Evolutionary conservation across 352 stramenopile genomes (phyloP).

Genomic region (Pythium vanterpoolii): DNA sequence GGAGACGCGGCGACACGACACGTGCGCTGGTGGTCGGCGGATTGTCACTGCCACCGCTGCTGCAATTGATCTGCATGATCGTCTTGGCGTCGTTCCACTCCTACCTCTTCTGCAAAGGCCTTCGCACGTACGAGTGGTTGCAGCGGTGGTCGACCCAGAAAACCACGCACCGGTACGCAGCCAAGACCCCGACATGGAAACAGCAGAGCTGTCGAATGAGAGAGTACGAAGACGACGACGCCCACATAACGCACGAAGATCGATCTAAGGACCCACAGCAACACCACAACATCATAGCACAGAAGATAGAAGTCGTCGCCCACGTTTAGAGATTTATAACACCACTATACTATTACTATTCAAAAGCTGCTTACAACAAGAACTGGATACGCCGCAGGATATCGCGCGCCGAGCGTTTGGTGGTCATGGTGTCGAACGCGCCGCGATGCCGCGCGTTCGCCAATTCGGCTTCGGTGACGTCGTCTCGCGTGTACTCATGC

Average conservation of each 20-base stretch:
- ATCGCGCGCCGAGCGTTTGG: constrained; percentile 30
- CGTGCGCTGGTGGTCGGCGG: constrained; percentile 16
- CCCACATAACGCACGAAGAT: background rate
- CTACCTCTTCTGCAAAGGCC: constrained; percentile 47
- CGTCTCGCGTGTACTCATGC: constrained; percentile 19
- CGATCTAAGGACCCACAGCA: background rate
- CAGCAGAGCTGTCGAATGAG: background rate
- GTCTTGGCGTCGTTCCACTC: constrained; percentile 58
- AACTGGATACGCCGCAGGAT: constrained; percentile 56
- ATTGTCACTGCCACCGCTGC: constrained; percentile 35
- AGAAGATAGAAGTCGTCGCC: constrained; percentile 9
- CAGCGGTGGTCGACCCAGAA: constrained; percentile 29
- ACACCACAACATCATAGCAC: background rate
- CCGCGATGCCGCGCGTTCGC: constrained; percentile 27
- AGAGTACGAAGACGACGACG: constrained; percentile 6
- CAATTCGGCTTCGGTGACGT: constrained; percentile 23
- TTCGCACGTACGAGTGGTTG: constrained; percentile 63
- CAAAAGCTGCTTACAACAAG: constrained; percentile 41
- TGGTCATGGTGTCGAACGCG: constrained; percentile 39
- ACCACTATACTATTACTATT: no score
- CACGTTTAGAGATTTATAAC: constrained; percentile 6
- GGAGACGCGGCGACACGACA: background rate
- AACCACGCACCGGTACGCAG: constrained; percentile 6
- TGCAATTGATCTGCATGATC: constrained; percentile 59
- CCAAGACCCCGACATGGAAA: constrained; percentile 18